Percentiles rank a stretch among this genome's conserved stretches.
phyloP scores from a whole-genome alignment of 2,329 filamentous ascomycete species.

The Hypocreales sp. region DNA sequence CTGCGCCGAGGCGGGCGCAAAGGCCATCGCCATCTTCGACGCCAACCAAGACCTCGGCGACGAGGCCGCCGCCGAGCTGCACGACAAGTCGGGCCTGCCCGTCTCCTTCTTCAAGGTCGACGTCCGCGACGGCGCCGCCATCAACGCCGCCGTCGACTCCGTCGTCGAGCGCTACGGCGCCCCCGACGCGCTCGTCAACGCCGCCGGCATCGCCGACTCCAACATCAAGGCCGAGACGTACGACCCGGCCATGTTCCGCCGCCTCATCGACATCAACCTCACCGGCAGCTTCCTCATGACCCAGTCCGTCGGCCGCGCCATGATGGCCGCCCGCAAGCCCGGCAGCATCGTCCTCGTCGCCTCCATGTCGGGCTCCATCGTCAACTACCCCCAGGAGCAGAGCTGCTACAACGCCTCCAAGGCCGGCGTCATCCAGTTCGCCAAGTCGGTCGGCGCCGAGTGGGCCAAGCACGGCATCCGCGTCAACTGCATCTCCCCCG shows the following conservation, averaged over 20 bases:
- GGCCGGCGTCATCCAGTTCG: constrained; percentile 63
- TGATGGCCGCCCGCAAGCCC: constrained; percentile 57
- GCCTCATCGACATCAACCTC: constrained; percentile 69
- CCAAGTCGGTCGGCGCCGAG: constrained; percentile 68
- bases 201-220: constrained; percentile 67
- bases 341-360: constrained; percentile 64
- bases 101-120: constrained; percentile 69
- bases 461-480: constrained; percentile 72
- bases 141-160: constrained; percentile 52
- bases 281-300: constrained; percentile 66
- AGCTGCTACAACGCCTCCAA: constrained; percentile 75
- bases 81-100: constrained; percentile 56
- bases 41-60: constrained; percentile 63
- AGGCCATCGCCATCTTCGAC: constrained; percentile 61
- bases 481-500: constrained; percentile 72
- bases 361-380: constrained; percentile 69
- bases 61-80: constrained; percentile 51
- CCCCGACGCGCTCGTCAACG: constrained; percentile 65
- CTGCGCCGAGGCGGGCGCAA: constrained; percentile 60
- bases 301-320: constrained; percentile 54
- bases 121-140: constrained; percentile 54
- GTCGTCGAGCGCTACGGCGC: constrained; percentile 51
- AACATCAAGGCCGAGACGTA: constrained; percentile 74
- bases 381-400: constrained; percentile 79
- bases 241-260: constrained; percentile 60